Conservation (phyloP, 768 basidiomycete species). For the Lactarius psammicola region DNA sequence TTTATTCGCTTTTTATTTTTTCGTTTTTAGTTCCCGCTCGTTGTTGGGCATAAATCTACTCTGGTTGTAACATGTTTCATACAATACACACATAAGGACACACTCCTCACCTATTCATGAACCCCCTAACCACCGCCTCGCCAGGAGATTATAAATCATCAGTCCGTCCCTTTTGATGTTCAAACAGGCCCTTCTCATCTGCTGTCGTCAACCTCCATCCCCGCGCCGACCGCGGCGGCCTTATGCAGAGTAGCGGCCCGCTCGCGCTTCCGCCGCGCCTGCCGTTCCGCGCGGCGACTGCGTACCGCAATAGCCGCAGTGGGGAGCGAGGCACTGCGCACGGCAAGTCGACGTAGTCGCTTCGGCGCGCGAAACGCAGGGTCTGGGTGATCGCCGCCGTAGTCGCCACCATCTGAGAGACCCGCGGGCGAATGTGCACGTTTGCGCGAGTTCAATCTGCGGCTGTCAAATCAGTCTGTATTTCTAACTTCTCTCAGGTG, state of each 20-base stretch:
- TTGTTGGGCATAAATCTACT: too few species aligned
- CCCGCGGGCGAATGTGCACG: conserved; percentile 16
- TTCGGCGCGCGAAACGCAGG: conserved; percentile 18
- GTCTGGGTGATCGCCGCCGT: neutral
- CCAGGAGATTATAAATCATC: too few species aligned
- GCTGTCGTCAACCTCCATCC: conserved; percentile 24
- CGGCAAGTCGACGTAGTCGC: conserved; percentile 10
- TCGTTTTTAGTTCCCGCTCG: too few species aligned
- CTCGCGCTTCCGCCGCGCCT: conserved; percentile 16
- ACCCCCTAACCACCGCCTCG: too few species aligned
- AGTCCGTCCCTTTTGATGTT: too few species aligned
- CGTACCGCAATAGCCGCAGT: neutral
- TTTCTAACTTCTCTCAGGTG: too few species aligned
- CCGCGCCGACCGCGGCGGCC: neutral
- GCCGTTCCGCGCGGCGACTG: conserved; percentile 13
- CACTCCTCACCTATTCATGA: too few species aligned
- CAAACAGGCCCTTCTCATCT: too few species aligned
- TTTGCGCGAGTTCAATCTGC: conserved; percentile 8
- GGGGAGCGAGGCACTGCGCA: conserved; percentile 19
- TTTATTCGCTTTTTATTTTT: neutral
- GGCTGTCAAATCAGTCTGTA: too few species aligned
- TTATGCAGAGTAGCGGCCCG: neutral
- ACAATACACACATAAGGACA: neutral
- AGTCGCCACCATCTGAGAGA: too few species aligned
- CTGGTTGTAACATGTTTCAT: neutral